Percentiles rank a stretch among this genome's conserved stretches.
phyloP scores from a whole-genome alignment of 495 filamentous ascomycete species.

The Neurospora tetrasperma region DNA sequence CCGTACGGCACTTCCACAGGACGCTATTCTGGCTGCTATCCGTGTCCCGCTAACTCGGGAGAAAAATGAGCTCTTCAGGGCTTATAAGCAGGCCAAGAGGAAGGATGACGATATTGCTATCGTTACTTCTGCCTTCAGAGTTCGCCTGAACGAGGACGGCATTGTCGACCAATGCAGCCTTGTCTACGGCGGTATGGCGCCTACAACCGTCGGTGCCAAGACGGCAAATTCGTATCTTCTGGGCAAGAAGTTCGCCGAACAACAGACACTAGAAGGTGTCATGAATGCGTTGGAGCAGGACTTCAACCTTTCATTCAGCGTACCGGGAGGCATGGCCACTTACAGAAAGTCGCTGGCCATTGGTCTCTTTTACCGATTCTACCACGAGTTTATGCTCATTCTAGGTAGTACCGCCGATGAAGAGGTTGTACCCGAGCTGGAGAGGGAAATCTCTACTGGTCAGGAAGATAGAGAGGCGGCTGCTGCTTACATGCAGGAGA shows the following conservation, averaged over 20 bases:
- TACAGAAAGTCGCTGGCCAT: conserved; percentile 86
- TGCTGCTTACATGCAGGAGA: conserved; percentile 57
- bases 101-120: conserved; percentile 98
- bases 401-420: conserved; percentile 42
- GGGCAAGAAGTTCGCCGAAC: conserved; percentile 71
- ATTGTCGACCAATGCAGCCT: conserved; percentile 61
- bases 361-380: conserved; percentile 83
- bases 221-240: conserved; percentile 57
- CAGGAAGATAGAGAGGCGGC: conserved; percentile 49
- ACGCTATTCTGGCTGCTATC: conserved; percentile 77
- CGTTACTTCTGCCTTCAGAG: conserved; percentile 71
- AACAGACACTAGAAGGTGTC: conserved; percentile 70
- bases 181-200: conserved; percentile 85
- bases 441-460: conserved; percentile 53
- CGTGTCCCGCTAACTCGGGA: conserved; percentile 66
- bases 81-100: conserved; percentile 91
- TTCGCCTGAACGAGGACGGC: conserved; percentile 54
- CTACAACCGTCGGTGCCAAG: conserved; percentile 74
- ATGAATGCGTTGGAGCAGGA: conserved; percentile 83
- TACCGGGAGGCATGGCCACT: conserved; percentile 92
- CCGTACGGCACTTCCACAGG: conserved; percentile 65
- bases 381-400: conserved; percentile 51
- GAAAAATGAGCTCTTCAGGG: conserved; percentile 59
- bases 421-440: conserved; percentile 55
- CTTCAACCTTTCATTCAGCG: conserved; percentile 75